Percentiles rank a stretch among this genome's conserved stretches.
Evolutionary conservation across 2,329 filamentous ascomycete genomes (phyloP).

Genomic region (Clonostachys rosea): DNA sequence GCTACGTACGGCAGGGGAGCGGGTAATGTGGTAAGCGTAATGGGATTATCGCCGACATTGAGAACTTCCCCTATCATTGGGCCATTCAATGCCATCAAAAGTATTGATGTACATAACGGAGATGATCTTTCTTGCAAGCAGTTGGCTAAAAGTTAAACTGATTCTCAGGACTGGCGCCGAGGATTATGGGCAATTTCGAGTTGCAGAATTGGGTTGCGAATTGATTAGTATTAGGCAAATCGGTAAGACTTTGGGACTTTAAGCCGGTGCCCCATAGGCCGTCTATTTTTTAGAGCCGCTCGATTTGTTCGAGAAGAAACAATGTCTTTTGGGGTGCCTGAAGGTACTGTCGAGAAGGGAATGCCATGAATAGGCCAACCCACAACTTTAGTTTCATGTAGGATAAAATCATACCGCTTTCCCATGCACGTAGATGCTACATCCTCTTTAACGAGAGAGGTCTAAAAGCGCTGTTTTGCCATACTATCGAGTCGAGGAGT

Average conservation of each 20-base stretch:
- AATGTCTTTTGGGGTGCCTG: conserved; percentile 60
- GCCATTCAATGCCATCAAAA: conserved; percentile 69
- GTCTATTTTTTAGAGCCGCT: conserved; percentile 63
- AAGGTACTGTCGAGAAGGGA: neutral
- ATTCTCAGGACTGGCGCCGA: conserved; percentile 64
- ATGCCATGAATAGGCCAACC: neutral
- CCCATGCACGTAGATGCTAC: conserved; percentile 62
- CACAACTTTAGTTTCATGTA: conserved; percentile 64
- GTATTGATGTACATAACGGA: conserved; percentile 71
- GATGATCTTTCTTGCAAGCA: conserved; percentile 35
- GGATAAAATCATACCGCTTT: conserved; percentile 68
- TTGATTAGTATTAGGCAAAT: conserved; percentile 12
- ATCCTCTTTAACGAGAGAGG: conserved; percentile 69
- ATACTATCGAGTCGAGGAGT: conserved; percentile 20
- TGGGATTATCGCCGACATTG: conserved; percentile 65
- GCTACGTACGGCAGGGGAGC: conserved; percentile 77
- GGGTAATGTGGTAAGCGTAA: conserved; percentile 74
- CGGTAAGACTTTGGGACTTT: conserved; percentile 67
- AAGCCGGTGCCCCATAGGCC: conserved; percentile 71
- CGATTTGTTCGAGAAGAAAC: conserved; percentile 59
- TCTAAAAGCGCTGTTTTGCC: conserved; percentile 70
- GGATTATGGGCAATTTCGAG: conserved; percentile 43
- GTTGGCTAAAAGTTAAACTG: conserved; percentile 24
- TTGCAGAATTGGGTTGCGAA: neutral
- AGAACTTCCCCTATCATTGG: conserved; percentile 66